Evolutionary conservation across 805 yeast genomes (phyloP).

Genomic region (Candida loeiensis): DNA sequence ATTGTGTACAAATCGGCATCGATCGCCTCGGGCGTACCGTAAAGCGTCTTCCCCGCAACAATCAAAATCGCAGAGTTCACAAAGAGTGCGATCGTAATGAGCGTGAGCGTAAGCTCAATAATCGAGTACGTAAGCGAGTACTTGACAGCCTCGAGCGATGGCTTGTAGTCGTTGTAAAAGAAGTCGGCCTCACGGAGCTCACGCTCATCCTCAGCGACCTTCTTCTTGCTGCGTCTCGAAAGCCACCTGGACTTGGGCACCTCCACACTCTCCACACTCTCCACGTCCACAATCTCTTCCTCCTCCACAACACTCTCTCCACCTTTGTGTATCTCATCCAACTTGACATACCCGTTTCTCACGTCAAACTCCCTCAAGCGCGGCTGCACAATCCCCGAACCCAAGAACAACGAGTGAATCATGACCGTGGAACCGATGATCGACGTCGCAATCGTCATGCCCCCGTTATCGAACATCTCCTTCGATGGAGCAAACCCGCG

Average conservation of each 20-base stretch:
- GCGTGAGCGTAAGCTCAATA: constrained; percentile 63
- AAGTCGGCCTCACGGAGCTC: constrained; percentile 23
- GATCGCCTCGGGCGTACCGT: constrained; percentile 57
- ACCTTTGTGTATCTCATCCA: constrained; percentile 10
- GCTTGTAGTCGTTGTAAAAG: constrained; percentile 51
- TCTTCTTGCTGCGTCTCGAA: neutral
- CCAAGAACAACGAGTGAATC: constrained; percentile 49
- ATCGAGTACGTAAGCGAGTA: constrained; percentile 72
- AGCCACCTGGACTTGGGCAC: neutral
- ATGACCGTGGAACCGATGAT: constrained; percentile 50
- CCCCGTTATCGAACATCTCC: constrained; percentile 39
- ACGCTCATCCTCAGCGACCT: neutral
- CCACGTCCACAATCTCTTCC: neutral
- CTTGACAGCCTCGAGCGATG: constrained; percentile 67
- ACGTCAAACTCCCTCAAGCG: constrained; percentile 45
- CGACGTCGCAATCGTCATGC: constrained; percentile 46
- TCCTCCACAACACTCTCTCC: neutral
- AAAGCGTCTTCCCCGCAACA: constrained; percentile 76
- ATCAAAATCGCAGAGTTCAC: constrained; percentile 82
- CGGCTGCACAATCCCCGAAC: constrained; percentile 49
- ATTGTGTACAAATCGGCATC: constrained; percentile 83
- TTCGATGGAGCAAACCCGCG: constrained; percentile 44
- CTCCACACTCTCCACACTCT: neutral
- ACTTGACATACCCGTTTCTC: constrained; percentile 28
- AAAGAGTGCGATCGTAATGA: constrained; percentile 78